Percentiles rank a stretch among this genome's conserved stretches.
These are phyloP conservation scores for Phytophthora cactorum DNA, from an alignment of 352 stramenopile genomes.

Conservation along the genomic window DNA sequence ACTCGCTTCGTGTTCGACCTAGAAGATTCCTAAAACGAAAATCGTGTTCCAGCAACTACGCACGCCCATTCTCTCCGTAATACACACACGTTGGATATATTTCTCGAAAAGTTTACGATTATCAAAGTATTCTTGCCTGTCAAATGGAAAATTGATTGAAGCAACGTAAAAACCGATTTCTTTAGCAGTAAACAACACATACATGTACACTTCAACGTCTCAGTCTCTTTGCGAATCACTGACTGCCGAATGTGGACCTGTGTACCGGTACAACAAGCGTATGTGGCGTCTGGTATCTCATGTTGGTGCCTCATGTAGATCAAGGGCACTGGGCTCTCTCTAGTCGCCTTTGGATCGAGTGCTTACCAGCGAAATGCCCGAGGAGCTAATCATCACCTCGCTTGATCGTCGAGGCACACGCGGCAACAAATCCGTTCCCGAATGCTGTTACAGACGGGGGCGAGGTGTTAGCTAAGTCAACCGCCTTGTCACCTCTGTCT, in stretches of 20 bases:
- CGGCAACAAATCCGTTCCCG: conserved; percentile 31
- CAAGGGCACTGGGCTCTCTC: conserved; percentile 12
- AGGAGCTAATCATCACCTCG: conserved; percentile 3
- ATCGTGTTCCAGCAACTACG: not conserved
- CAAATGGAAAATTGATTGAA: not conserved
- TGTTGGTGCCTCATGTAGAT: conserved; percentile 20
- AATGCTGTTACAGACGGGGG: conserved; percentile 16
- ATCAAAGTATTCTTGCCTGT: not conserved
- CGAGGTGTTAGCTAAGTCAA: not conserved
- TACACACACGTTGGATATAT: conserved; percentile 14
- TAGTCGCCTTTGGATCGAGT: conserved; percentile 13
- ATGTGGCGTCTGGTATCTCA: conserved; percentile 20
- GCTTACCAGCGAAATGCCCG: conserved; percentile 24
- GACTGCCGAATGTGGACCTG: no score
- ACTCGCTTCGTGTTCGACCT: conserved; percentile 54
- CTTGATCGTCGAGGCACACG: conserved; percentile 22
- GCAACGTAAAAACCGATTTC: not conserved
- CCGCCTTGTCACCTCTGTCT: conserved; percentile 8
- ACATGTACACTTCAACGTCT: no score
- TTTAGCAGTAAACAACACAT: no score
- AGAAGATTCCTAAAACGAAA: conserved; percentile 11
- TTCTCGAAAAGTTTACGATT: not conserved
- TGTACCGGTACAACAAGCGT: no score
- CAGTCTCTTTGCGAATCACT: not conserved
- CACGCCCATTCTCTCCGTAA: conserved; percentile 14